Conservation (phyloP, 2,329 filamentous ascomycete species). For the Blastomyces percursus region DNA sequence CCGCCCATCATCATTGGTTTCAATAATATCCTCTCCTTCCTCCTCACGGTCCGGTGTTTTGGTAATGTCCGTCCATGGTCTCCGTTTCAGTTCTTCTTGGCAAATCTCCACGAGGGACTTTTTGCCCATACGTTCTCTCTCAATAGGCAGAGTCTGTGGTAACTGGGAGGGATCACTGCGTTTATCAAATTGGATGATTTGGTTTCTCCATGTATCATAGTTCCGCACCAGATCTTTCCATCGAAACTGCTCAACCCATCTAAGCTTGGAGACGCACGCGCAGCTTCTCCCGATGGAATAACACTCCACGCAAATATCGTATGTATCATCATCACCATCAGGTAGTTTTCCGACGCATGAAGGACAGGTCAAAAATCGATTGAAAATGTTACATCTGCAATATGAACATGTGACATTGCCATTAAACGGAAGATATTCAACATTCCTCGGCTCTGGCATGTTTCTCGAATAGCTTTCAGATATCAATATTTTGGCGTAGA, state of each 20-base stretch:
- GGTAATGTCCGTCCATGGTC: conserved; percentile 74
- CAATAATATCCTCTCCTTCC: conserved; percentile 27
- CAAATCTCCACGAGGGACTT: conserved; percentile 88
- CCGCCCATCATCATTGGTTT: conserved; percentile 48
- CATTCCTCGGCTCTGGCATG: conserved; percentile 49
- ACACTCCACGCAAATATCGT: conserved; percentile 97
- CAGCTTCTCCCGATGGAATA: conserved; percentile 97
- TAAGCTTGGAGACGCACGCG: conserved; percentile 69
- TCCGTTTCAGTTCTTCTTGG: conserved; percentile 68
- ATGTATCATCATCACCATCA: conserved; percentile 67
- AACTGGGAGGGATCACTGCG: conserved; percentile 57
- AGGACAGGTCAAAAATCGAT: conserved; percentile 86
- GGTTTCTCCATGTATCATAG: conserved; percentile 71
- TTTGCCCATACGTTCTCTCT: conserved; percentile 54
- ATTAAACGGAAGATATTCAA: conserved; percentile 72
- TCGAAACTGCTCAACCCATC: conserved; percentile 86
- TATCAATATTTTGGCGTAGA: conserved; percentile 69
- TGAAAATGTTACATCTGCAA: conserved; percentile 93
- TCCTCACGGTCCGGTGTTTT: conserved; percentile 39
- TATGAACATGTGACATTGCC: conserved; percentile 93
- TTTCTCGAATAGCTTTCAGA: conserved; percentile 73
- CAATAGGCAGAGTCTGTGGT: conserved; percentile 51
- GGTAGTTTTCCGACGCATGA: conserved; percentile 60
- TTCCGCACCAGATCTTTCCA: conserved; percentile 68
- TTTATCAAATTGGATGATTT: conserved; percentile 63